Evolutionary conservation across 2,329 filamentous ascomycete genomes (phyloP).

Genomic region (Lecanosticta acicola): DNA sequence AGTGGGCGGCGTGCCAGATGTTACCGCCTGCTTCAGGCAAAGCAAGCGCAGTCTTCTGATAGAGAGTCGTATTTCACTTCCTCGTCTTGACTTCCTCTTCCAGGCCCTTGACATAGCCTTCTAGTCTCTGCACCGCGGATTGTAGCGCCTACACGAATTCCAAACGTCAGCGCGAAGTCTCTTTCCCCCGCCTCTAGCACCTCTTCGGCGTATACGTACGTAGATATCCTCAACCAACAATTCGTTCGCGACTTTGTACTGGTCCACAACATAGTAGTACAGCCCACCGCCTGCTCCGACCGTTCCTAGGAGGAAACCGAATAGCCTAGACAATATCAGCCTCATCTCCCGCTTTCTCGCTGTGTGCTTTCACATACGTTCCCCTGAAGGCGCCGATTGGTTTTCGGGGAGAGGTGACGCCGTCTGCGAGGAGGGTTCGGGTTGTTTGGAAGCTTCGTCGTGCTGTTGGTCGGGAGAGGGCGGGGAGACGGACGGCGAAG

Average conservation of each 20-base stretch:
- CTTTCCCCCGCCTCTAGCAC: neutral
- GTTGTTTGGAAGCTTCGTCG: conserved; percentile 37
- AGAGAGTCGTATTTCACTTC: conserved; percentile 51
- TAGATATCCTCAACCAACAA: conserved; percentile 93
- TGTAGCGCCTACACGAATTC: conserved; percentile 63
- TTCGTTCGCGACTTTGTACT: conserved; percentile 91
- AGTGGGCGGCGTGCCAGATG: too few species aligned
- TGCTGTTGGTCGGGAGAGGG: conserved; percentile 14
- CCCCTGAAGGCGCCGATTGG: conserved; percentile 66
- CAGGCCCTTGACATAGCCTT: conserved; percentile 72
- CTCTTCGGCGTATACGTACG: conserved; percentile 55
- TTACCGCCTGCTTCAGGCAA: neutral
- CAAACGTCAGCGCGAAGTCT: neutral
- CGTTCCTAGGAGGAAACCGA: conserved; percentile 85
- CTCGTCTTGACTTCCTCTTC: conserved; percentile 69
- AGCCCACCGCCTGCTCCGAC: conserved; percentile 72
- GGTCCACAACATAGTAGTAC: conserved; percentile 88
- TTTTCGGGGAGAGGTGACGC: conserved; percentile 50
- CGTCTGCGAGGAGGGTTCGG: conserved; percentile 17
- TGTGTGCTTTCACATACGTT: conserved; percentile 49
- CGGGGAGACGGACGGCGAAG: conserved; percentile 33
- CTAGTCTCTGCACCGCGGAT: conserved; percentile 77
- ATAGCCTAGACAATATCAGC: conserved; percentile 53
- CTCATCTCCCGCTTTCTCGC: neutral
- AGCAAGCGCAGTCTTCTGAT: neutral